Base-by-base conservation (phyloP, 2,329 filamentous ascomycete species). In the Talaromyces sp. region DNA sequence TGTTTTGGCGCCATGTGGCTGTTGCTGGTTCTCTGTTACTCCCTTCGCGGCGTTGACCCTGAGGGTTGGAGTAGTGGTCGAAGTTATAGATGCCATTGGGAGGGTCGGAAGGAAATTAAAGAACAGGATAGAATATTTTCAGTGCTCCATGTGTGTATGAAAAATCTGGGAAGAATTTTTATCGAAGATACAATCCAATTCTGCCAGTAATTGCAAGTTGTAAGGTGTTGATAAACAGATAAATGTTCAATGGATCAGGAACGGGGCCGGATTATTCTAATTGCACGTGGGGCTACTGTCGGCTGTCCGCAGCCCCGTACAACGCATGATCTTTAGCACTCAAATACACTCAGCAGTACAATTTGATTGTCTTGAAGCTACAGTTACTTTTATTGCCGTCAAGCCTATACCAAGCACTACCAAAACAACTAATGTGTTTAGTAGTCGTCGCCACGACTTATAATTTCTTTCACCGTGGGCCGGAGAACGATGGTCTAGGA, bases 391-490 rank as follows among this genome's bases (percentile, higher is more conserved):
- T 50, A 50, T 61, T 63, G 25, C 33, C 39, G 33, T 56, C 52
- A 39, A 56, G 52, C 52, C 33, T 22, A 56, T 56, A 37, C 61
- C 63, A 58, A 59, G 15, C n/a, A 35, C 59, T 52, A 37, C 67
- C 52, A 67, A 27, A 33, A 39, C 8, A 31, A 9, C 41, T 67
- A 33, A 27, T 56, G 35, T 10, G 65, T 78, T 27, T 86, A 96
- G 77, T 92, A 96, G 76, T 96, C 92, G 62, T 95, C 90, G 69
- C 92, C 92, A 68, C 91, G 87, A 78, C 90, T 93, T 72, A 96
- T 89, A 69, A 96, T 88, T 82, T 96, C 92, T 84, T 96, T 96
- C 63, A 93, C 89, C 66, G 84, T 93, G 62, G 90, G 90, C 72
- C 90, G 85, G 68, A 94, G 86, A 69, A 94, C 78, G 70, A 93